These are phyloP conservation scores for Aristolochia californica DNA, from an alignment of 164 flowering plant species.

Conservation along the genomic window DNA sequence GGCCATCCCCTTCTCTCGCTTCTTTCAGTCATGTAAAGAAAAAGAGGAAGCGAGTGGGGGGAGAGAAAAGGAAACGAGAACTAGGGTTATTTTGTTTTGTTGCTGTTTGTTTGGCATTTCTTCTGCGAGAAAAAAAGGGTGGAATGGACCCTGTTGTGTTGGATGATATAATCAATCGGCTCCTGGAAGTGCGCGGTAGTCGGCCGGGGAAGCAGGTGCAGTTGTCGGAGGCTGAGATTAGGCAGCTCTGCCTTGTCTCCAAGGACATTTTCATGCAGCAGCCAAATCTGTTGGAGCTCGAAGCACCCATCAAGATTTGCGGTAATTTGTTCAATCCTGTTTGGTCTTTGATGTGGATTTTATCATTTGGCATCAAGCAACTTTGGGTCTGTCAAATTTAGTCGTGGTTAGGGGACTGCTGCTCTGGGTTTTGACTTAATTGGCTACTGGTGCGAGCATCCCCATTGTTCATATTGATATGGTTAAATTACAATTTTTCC, in stretches of 20 bases:
- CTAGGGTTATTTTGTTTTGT: not conserved
- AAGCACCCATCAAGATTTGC: slow-evolving; percentile 82
- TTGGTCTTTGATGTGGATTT: not conserved
- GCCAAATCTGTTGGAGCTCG: slow-evolving; percentile 65
- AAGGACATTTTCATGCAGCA: slow-evolving; percentile 59
- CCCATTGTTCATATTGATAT: too few species aligned
- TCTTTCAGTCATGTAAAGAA: too few species aligned
- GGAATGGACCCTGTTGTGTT: slow-evolving; percentile 45
- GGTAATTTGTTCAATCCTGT: slow-evolving; percentile 25
- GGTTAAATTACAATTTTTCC: too few species aligned
- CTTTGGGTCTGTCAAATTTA: too few species aligned
- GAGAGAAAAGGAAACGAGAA: too few species aligned
- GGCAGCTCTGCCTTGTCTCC: slow-evolving; percentile 48
- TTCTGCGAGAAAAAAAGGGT: not conserved
- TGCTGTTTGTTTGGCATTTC: slow-evolving; percentile 3
- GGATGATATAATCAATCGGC: slow-evolving; percentile 49
- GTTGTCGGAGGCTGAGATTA: slow-evolving; percentile 69
- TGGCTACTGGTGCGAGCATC: too few species aligned
- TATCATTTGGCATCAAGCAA: not conserved
- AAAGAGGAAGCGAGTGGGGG: too few species aligned
- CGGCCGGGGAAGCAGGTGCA: slow-evolving; percentile 71
- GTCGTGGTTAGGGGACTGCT: too few species aligned
- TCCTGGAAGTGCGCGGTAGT: slow-evolving; percentile 44
- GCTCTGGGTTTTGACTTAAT: too few species aligned
- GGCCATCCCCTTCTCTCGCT: slow-evolving; percentile 1